These are phyloP conservation scores for Prunus mira DNA, from an alignment of 306 rosid genomes.

Conservation along the genomic window DNA sequence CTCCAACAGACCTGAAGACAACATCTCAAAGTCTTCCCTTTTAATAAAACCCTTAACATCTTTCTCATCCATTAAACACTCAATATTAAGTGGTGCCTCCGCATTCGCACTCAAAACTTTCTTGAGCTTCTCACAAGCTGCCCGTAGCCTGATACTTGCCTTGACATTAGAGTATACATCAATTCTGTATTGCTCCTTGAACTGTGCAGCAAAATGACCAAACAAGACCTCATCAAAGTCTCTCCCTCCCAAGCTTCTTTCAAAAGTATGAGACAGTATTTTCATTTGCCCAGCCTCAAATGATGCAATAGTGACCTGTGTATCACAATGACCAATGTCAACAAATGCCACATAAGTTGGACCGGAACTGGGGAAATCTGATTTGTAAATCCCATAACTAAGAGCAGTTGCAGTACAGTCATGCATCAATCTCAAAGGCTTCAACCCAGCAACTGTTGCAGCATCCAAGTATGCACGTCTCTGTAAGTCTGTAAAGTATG, in stretches of 20 bases:
- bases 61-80: slow-evolving; percentile 97
- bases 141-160: slow-evolving; percentile 71
- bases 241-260: slow-evolving; percentile 69
- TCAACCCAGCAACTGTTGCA: slow-evolving; percentile 77
- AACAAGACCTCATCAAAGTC: slow-evolving; percentile 82
- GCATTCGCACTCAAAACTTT: slow-evolving; percentile 92
- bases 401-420: slow-evolving; percentile 98
- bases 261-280: slow-evolving; percentile 69
- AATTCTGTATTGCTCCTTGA: slow-evolving; percentile 58
- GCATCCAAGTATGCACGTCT: slow-evolving; percentile 82
- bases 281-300: slow-evolving; percentile 70
- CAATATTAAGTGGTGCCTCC: slow-evolving; percentile 92
- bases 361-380: slow-evolving; percentile 42
- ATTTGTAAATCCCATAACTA: slow-evolving; percentile 75
- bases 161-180: slow-evolving; percentile 68
- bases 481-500: slow-evolving; percentile 83
- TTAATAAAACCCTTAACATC: slow-evolving; percentile 89
- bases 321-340: slow-evolving; percentile 88
- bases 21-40: slow-evolving; percentile 90
- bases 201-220: slow-evolving; percentile 58
- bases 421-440: slow-evolving; percentile 84
- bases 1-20: slow-evolving; percentile 62
- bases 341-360: slow-evolving; percentile 59
- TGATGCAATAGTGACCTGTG: slow-evolving; percentile 68
- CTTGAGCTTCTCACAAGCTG: slow-evolving; percentile 93